Conservation (phyloP, 441 rosid species). For the Rhodomyrtus psidioides region DNA sequence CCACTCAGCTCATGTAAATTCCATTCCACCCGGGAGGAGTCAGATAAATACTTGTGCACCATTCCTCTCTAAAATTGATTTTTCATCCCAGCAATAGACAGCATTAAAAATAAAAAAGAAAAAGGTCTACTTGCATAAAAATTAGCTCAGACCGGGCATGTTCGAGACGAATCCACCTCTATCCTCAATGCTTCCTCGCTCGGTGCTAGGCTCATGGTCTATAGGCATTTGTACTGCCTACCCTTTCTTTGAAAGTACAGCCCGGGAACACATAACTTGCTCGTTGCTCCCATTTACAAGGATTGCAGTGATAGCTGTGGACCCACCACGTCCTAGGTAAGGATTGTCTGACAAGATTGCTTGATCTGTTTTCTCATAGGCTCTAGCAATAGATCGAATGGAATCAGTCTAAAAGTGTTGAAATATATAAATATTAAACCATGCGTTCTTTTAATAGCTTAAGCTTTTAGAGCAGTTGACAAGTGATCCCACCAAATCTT, state of each 20-base stretch:
- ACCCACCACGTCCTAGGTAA: constrained; percentile 60
- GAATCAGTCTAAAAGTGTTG: constrained; percentile 59
- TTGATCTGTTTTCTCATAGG: constrained; percentile 53
- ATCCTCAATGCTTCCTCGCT: constrained; percentile 48
- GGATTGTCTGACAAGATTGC: constrained; percentile 48
- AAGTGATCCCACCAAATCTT: too few species aligned
- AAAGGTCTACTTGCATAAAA: too few species aligned
- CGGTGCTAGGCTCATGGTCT: constrained; percentile 60
- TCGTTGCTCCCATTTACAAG: constrained; percentile 46
- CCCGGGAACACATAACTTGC: constrained; percentile 54
- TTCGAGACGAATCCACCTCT: too few species aligned
- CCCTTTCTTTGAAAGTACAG: constrained; percentile 46
- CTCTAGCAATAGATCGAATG: constrained; percentile 35
- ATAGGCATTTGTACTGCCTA: constrained; percentile 35
- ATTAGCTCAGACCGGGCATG: too few species aligned
- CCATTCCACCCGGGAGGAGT: neutral
- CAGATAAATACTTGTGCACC: neutral
- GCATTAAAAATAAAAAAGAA: too few species aligned
- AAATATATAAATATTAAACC: too few species aligned
- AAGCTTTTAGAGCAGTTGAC: too few species aligned
- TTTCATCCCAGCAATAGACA: too few species aligned
- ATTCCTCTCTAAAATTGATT: too few species aligned
- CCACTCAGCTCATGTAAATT: neutral
- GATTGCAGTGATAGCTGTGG: constrained; percentile 68
- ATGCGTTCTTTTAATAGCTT: too few species aligned